phyloP scores from a whole-genome alignment of 345 rosid genomes.

The Sisymbrium irio region DNA sequence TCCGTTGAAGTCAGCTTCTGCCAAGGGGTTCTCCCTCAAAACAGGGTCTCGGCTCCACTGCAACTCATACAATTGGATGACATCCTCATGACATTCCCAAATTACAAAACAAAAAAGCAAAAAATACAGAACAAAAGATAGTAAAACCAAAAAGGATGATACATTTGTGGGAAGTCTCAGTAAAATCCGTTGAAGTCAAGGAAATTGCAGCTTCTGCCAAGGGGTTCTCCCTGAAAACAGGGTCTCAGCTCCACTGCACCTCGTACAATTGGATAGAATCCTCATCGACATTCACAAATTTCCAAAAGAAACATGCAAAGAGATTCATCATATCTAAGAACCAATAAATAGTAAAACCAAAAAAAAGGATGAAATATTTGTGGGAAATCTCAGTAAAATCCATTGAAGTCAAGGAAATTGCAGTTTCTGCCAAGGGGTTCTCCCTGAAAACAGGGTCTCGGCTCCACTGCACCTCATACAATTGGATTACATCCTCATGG shows the following conservation, averaged over 20 bases:
- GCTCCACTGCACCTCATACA: slow-evolving; percentile 23
- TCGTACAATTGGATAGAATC: background rate
- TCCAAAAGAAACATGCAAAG: background rate
- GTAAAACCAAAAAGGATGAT: background rate
- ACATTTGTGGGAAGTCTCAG: too few relatives aligned
- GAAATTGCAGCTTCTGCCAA: background rate
- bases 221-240: background rate
- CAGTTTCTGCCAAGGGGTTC: slow-evolving; percentile 27
- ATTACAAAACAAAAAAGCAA: background rate
- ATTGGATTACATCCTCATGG: slow-evolving; percentile 24
- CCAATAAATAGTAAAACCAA: background rate
- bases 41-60: too few relatives aligned
- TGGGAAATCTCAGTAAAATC: slow-evolving; percentile 45
- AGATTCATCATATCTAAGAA: background rate
- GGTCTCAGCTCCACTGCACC: background rate
- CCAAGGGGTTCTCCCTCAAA: too few relatives aligned
- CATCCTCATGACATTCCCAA: too few relatives aligned
- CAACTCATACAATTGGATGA: too few relatives aligned
- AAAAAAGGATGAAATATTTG: background rate
- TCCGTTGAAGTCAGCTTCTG: too few relatives aligned
- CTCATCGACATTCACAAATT: background rate
- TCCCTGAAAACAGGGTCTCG: slow-evolving; percentile 40
- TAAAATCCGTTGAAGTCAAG: background rate
- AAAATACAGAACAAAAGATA: too few relatives aligned
- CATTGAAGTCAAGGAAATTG: slow-evolving; percentile 32